phyloP scores from a whole-genome alignment of 2,329 filamentous ascomycete species.

The Parafenestella ontariensis region DNA sequence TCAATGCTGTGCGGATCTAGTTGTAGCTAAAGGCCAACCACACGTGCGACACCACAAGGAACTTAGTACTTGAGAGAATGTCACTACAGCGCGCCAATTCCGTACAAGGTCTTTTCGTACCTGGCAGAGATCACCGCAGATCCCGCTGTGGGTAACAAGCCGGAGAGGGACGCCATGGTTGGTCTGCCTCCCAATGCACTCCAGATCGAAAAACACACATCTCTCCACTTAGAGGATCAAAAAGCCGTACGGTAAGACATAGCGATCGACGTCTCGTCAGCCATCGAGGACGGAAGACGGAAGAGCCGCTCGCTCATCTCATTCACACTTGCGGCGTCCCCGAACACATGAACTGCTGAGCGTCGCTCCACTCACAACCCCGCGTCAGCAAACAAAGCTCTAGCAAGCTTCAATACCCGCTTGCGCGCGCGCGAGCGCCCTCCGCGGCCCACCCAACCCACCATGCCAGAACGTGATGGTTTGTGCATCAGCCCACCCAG shows the following conservation, averaged over 20 bases:
- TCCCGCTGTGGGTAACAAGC: slow-evolving; percentile 7
- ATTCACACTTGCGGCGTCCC: slow-evolving; percentile 11
- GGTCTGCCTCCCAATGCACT: no score
- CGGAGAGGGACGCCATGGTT: slow-evolving; percentile 18
- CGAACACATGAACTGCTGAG: no score
- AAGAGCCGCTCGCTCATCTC: not conserved
- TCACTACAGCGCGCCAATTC: not conserved
- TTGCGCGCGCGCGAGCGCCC: no score
- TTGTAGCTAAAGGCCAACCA: not conserved
- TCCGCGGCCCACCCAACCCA: slow-evolving; percentile 4
- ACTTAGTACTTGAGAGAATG: not conserved
- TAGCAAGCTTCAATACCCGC: slow-evolving; percentile 1
- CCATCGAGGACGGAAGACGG: not conserved
- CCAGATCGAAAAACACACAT: no score
- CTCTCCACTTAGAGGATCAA: no score
- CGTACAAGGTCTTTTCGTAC: slow-evolving; percentile 7
- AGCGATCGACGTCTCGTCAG: not conserved
- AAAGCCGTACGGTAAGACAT: no score
- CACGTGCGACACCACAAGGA: not conserved
- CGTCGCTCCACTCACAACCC: not conserved
- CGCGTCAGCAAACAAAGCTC: slow-evolving; percentile 5
- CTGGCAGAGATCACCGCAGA: slow-evolving; percentile 22
- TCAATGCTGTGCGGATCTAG: not conserved
- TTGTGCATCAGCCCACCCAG: no score
- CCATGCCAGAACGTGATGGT: slow-evolving; percentile 4